Evolutionary conservation across 345 rosid genomes (phyloP).

Genomic region (Ricinus communis): DNA sequence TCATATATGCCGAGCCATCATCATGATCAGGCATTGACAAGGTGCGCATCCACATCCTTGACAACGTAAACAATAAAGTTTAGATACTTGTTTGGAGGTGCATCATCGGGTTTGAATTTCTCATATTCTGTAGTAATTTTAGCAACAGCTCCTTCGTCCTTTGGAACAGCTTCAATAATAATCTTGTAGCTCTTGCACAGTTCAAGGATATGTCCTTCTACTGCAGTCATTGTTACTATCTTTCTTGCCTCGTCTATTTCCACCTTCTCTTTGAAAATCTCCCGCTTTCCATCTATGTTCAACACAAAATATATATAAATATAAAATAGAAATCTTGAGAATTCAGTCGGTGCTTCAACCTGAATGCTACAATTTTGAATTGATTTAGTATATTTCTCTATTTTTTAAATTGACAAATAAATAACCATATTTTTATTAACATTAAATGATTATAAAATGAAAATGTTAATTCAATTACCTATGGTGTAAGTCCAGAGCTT

Average conservation of each 20-base stretch:
- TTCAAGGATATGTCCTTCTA: conserved; percentile 33
- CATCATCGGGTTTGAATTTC: neutral
- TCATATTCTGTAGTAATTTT: neutral
- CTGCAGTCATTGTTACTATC: conserved; percentile 1
- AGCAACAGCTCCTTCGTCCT: neutral
- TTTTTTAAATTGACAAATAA: no score
- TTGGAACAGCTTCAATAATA: neutral
- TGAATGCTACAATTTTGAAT: no score
- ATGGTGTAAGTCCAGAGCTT: conserved; percentile 22
- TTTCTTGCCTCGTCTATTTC: conserved; percentile 32
- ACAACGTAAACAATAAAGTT: neutral
- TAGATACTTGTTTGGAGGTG: neutral
- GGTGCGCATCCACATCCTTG: conserved; percentile 6
- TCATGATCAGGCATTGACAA: conserved; percentile 4
- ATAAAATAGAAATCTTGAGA: no score
- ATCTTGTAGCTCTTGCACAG: conserved; percentile 27
- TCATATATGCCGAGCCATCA: no score
- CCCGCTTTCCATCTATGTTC: conserved; percentile 27
- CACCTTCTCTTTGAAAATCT: conserved; percentile 29
- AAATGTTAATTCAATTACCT: conserved; percentile 7
- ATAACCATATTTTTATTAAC: no score
- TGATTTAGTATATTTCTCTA: no score
- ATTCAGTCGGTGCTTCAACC: no score
- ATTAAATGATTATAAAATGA: no score
- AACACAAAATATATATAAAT: neutral